These are phyloP conservation scores for Yamadazyma insecticola DNA, from an alignment of 805 yeast species.

Conservation along the genomic window DNA sequence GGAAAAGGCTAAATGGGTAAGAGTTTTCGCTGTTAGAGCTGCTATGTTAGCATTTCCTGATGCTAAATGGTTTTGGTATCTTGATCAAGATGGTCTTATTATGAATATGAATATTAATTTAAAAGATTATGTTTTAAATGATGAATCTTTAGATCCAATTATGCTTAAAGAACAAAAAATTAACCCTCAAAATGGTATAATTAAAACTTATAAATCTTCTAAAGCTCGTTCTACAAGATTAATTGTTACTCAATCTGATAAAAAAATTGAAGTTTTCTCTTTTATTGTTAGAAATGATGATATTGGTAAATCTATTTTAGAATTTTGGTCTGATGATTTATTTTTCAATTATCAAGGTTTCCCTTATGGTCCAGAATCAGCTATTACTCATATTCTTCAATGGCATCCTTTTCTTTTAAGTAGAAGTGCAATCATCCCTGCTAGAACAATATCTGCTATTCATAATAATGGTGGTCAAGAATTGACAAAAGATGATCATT, in stretches of 20 bases:
- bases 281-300: conserved; percentile 67
- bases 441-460: conserved; percentile 32
- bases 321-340: conserved; percentile 72
- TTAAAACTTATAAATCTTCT: conserved; percentile 62
- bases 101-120: conserved; percentile 67
- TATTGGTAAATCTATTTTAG: conserved; percentile 65
- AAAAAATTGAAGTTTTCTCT: conserved; percentile 61
- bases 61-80: conserved; percentile 86
- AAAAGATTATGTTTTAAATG: conserved; percentile 52
- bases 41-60: conserved; percentile 93
- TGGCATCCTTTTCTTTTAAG: conserved; percentile 88
- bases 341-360: conserved; percentile 64
- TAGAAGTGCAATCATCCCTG: conserved; percentile 67
- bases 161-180: conserved; percentile 70
- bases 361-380: conserved; percentile 55
- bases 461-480: conserved; percentile 25
- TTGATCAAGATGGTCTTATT: conserved; percentile 74
- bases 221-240: conserved; percentile 52
- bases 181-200: conserved; percentile 61
- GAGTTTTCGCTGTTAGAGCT: conserved; percentile 62
- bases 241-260: conserved; percentile 65
- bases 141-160: conserved; percentile 57
- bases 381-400: conserved; percentile 80
- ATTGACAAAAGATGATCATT: conserved; percentile 24
- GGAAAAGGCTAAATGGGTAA: conserved; percentile 57